Evolutionary conservation across 176 grass and related monocot genomes (phyloP), one percentile per base, ranked within the genome.

Genomic region (Microstegium vimineum): DNA sequence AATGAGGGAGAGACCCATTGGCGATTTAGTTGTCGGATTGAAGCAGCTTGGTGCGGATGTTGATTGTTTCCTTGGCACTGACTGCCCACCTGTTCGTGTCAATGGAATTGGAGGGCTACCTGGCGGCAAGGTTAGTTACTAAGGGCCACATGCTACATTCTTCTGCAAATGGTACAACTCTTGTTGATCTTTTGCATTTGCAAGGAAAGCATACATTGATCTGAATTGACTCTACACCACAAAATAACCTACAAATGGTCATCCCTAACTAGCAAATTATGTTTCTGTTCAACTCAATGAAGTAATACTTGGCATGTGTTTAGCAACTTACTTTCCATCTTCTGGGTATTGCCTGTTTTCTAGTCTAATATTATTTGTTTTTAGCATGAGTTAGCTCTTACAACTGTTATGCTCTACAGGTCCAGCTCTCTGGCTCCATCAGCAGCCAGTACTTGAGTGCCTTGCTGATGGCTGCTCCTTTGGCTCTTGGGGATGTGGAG

Each of bases 1-100:
- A 84, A 99, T 99, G 97, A 95, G 97, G 87, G 97, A 99, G 77
- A 90, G 97, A 51, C 97, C 97, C 5, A 99, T 99, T 80, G 93
- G 97, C 10, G 97, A 99, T 63, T 94, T 99, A 45, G 89, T 96
- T 73, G 79, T 82, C 0, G 97, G 97, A 41, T 82, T 99, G 77
- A 92, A 99, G 72, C 97, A 99, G 71, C 97, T 99, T 31, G 97
- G 93, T 57, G 93, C 97, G 0, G 89, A 94, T 73, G 91, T 84
- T 45, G 97, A 99, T 81, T 99, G 97, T 88, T 99, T 99, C 84
- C 86, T 99, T 59, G 97, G 93, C 43, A 99, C 97, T 16, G 56
- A 95, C 59, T 99, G 97, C 60, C 97, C 97, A 66, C 97, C 97
- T 62, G 93, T 99, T 74, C 90, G 91, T 77, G 79, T 99, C 46